Base-by-base conservation (phyloP, 768 basidiomycete species). In the Boletus rubropictus region DNA sequence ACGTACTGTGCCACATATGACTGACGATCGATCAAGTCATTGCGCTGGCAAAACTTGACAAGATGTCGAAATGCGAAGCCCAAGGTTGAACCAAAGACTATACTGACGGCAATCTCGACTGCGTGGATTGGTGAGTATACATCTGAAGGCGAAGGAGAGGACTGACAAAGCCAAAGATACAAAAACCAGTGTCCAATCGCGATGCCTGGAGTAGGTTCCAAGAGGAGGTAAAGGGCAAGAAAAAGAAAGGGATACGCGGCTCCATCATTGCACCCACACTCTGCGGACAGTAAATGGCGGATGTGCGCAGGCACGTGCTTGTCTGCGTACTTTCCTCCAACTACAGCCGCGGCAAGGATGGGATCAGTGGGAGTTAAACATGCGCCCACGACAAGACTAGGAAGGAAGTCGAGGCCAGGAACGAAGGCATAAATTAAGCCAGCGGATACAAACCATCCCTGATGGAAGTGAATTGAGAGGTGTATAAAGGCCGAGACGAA, bases 301-400 rank as follows among this genome's bases (percentile, higher is more conserved):
- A 91, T 71, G 60, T 91, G 89, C 1, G 85, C 82, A 2, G 89
- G 89, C 20, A 98, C 95, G 59, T 97, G 95, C 63, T 97, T 96
- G 65, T 97, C 89, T 3, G 96, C 96, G 70, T 91, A 99, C 71
- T 89, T 94, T 27, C 95, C 95, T 59, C 95, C 95, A 10, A 90
- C 80, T 28, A 90, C 92, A 8, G 66, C 64, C 28, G 64, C 64
- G 27, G 64, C 64, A 17, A 66, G 60, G 42, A 66, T 66, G 5
- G 64, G 64, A n/a, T 66, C 64, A 11, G 96, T 99, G 1, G 91
- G 91, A 0, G 93, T 95, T 29, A 94, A 79, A 65, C 89, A 92
- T 0, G 96, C 93, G 15, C 89, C 93, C 44, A 97, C 81, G 40
- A 87, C 90, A 52, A 98, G 76, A 43, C 86, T 82, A 6, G 90